Evolutionary conservation across 2,329 filamentous ascomycete species (phyloP).

Genomic region (Aspergillus eucalypticola): DNA sequence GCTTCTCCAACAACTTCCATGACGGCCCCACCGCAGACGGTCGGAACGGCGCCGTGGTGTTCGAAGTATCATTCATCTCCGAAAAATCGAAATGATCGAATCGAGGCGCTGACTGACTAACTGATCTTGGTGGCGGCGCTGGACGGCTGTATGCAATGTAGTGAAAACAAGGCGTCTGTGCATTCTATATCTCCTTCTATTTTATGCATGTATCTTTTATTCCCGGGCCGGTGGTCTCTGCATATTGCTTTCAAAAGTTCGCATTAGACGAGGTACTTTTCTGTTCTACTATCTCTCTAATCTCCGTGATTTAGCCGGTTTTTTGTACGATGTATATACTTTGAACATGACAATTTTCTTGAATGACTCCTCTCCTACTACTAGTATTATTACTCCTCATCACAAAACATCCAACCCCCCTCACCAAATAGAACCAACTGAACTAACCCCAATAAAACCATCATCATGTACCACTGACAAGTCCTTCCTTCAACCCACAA

Average conservation of each 20-base stretch:
- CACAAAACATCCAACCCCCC: not conserved
- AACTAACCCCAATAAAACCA: no score
- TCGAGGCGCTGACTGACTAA: slow-evolving; percentile 3
- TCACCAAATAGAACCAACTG: not conserved
- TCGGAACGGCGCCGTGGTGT: slow-evolving; percentile 82
- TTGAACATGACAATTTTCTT: not conserved
- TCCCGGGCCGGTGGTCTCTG: slow-evolving; percentile 15
- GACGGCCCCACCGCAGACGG: slow-evolving; percentile 47
- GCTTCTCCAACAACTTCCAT: slow-evolving; percentile 41
- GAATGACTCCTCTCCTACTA: no score
- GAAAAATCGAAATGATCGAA: slow-evolving; percentile 9
- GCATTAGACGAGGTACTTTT: not conserved
- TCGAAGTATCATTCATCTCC: slow-evolving; percentile 66
- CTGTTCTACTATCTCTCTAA: not conserved
- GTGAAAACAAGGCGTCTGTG: slow-evolving; percentile 3
- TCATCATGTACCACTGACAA: not conserved
- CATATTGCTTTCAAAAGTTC: slow-evolving; percentile 15
- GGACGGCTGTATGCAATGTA: slow-evolving; percentile 8
- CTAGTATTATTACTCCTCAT: no score
- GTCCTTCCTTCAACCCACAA: not conserved
- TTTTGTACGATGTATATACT: slow-evolving; percentile 1
- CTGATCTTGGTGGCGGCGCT: not conserved
- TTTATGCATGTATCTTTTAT: slow-evolving; percentile 14
- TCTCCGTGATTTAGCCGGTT: slow-evolving; percentile 1
- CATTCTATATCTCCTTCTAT: not conserved